These are phyloP conservation scores for Candida parachauliodes DNA, from an alignment of 805 yeast species.

Conservation along the genomic window DNA sequence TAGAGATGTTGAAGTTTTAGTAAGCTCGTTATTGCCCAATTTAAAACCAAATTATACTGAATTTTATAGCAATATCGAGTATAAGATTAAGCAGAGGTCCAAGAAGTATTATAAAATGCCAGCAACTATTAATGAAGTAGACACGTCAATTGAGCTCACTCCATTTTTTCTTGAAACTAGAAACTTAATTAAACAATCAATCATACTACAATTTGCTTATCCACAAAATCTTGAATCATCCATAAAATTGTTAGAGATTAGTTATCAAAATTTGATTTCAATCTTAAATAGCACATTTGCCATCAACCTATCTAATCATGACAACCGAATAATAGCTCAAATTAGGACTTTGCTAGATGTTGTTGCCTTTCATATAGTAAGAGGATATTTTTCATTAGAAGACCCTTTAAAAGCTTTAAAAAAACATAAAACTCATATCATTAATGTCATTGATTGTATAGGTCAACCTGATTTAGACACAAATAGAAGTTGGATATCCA, in stretches of 20 bases:
- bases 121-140: conserved; percentile 15
- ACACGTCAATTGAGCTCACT: conserved; percentile 27
- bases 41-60: conserved; percentile 26
- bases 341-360: conserved; percentile 54
- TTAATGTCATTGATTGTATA: conserved; percentile 34
- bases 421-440: conserved; percentile 63
- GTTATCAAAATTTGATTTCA: conserved; percentile 29
- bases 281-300: conserved; percentile 12
- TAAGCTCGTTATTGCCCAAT: conserved; percentile 26
- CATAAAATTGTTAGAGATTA: conserved; percentile 26
- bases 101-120: conserved; percentile 38
- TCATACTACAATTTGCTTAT: conserved; percentile 28
- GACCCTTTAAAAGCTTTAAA: conserved; percentile 56
- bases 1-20: conserved; percentile 30
- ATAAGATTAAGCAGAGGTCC: conserved; percentile 29
- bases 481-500: conserved; percentile 48
- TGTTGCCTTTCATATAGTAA: conserved; percentile 58
- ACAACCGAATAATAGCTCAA: conserved; percentile 23
- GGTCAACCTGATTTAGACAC: conserved; percentile 16
- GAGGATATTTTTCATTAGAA: conserved; percentile 56
- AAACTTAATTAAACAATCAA: conserved; percentile 33
- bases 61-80: conserved; percentile 31
- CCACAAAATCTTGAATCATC: conserved; percentile 32
- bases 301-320: conserved; percentile 23
- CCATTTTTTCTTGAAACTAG: conserved; percentile 38